phyloP scores from a whole-genome alignment of 2,329 filamentous ascomycete genomes.

The Verticillium tricorpus region DNA sequence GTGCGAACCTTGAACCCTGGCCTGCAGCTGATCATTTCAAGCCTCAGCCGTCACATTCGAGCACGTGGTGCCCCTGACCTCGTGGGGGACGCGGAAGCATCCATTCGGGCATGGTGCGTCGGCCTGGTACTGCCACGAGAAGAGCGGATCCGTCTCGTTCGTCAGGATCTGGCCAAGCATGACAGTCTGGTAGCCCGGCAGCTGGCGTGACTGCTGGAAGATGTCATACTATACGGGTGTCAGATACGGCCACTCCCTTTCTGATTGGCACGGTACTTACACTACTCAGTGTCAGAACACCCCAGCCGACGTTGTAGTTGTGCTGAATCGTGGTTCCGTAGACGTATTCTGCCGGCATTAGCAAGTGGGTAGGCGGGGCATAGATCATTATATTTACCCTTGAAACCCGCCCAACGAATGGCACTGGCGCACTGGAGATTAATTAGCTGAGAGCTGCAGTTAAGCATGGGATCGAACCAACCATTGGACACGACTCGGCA shows the following conservation, averaged over 20 bases:
- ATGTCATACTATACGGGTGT: constrained; percentile 31
- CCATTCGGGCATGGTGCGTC: constrained; percentile 7
- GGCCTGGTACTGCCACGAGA: constrained; percentile 47
- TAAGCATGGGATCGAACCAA: neutral
- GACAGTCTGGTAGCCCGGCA: constrained; percentile 25
- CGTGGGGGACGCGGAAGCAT: neutral
- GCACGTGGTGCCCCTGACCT: neutral
- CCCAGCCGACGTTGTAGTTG: constrained; percentile 43
- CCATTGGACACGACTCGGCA: constrained; percentile 52
- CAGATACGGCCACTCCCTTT: too few species aligned
- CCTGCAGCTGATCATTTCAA: neutral
- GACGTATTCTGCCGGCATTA: constrained; percentile 33
- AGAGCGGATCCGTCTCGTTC: constrained; percentile 49
- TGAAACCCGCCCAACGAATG: constrained; percentile 51
- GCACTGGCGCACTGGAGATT: constrained; percentile 40
- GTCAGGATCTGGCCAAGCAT: constrained; percentile 40
- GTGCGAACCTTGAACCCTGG: neutral
- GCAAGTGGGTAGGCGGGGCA: neutral
- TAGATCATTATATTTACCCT: constrained; percentile 16
- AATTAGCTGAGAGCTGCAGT: neutral
- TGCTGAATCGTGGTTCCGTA: constrained; percentile 46
- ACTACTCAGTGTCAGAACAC: constrained; percentile 10
- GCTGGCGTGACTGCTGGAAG: constrained; percentile 35
- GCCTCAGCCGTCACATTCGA: neutral
- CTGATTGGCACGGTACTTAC: neutral